A percentile compares a stretch with the other conserved stretches of the same genome.
These are phyloP conservation scores for Lentinula edodes DNA, from an alignment of 768 basidiomycete species.

Conservation along the genomic window DNA sequence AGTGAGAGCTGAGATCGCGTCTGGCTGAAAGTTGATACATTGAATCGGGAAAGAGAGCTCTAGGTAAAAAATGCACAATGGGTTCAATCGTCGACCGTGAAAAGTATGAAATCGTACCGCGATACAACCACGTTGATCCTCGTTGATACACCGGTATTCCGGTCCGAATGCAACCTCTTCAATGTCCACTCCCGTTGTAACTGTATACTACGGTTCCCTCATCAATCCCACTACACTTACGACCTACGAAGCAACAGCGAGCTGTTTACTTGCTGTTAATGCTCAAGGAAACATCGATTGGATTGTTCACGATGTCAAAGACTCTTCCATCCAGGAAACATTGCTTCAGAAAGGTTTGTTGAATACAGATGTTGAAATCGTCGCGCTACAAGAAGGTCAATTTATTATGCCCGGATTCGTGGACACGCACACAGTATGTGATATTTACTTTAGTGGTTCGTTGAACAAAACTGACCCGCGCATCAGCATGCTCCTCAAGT, in stretches of 20 bases:
- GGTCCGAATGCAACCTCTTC: not conserved
- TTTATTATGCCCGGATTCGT: conserved; percentile 87
- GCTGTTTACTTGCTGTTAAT: conserved; percentile 45
- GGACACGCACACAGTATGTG: conserved; percentile 84
- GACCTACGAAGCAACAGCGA: conserved; percentile 31
- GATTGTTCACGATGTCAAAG: conserved; percentile 56
- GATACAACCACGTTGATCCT: too few relatives aligned
- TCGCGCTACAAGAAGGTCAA: conserved; percentile 42
- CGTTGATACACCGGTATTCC: not conserved
- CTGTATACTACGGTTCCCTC: conserved; percentile 45
- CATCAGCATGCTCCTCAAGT: conserved; percentile 75
- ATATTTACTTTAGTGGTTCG: not conserved
- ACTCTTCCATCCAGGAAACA: conserved; percentile 40
- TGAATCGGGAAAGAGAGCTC: too few relatives aligned
- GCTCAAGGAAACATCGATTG: conserved; percentile 58
- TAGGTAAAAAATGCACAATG: too few relatives aligned
- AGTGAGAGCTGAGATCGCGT: too few relatives aligned
- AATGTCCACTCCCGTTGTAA: conserved; percentile 8
- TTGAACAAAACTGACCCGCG: not conserved
- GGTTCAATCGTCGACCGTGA: too few relatives aligned
- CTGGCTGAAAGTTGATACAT: too few relatives aligned
- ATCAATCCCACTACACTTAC: conserved; percentile 38
- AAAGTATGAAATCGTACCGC: too few relatives aligned
- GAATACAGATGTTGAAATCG: conserved; percentile 29
- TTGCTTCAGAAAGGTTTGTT: conserved; percentile 46